These are phyloP conservation scores for Cutaneotrichosporon mucoides DNA, from an alignment of 1,284 basidiomycete species.

Conservation along the genomic window DNA sequence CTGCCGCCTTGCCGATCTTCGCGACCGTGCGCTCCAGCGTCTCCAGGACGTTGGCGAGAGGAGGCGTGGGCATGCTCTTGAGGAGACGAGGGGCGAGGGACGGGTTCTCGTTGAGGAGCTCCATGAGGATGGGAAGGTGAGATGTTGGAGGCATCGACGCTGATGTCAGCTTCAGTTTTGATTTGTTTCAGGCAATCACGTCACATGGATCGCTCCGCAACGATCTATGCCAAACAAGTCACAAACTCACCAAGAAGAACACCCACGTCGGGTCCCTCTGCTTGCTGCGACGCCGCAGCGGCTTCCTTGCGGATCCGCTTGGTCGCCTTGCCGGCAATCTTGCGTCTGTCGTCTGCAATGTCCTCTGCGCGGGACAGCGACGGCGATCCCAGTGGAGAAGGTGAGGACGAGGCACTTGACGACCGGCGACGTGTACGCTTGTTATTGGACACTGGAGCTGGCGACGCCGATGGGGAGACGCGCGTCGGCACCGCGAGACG, in stretches of 20 bases:
- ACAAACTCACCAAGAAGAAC: conserved; percentile 38
- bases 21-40: conserved; percentile 29
- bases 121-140: conserved; percentile 40
- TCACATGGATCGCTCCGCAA: no score
- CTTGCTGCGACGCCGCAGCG: neutral
- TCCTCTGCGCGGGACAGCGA: conserved; percentile 14
- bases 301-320: conserved; percentile 31
- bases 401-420: conserved; percentile 25
- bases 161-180: conserved; percentile 3
- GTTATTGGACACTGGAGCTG: conserved; percentile 11
- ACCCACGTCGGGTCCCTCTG: conserved; percentile 36
- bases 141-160: conserved; percentile 39
- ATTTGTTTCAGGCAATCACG: no score
- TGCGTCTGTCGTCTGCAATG: conserved; percentile 3
- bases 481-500: neutral
- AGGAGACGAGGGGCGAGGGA: conserved; percentile 29
- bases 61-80: conserved; percentile 34
- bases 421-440: conserved; percentile 13
- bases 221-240: no score
- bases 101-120: conserved; percentile 36
- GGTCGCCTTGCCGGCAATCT: conserved; percentile 17
- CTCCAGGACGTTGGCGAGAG: conserved; percentile 32
- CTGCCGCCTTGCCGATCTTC: conserved; percentile 21
- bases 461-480: neutral
- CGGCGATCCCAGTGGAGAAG: conserved; percentile 18